phyloP scores from a whole-genome alignment of 2,329 filamentous ascomycete genomes.

The Fusarium phyllophilum region DNA sequence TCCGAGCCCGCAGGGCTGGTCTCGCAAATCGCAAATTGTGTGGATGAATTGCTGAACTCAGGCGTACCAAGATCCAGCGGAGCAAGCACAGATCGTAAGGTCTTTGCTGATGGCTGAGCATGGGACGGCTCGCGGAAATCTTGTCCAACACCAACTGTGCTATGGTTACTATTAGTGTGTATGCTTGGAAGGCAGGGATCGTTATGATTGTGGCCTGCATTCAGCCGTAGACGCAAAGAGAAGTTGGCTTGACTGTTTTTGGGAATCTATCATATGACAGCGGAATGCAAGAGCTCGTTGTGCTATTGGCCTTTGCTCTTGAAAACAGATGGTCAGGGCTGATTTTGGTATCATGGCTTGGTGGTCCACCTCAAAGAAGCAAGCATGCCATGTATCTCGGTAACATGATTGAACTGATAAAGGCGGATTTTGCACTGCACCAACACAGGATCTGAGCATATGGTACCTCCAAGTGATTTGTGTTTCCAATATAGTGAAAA shows the following conservation, averaged over 20 bases:
- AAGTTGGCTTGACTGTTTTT: not conserved
- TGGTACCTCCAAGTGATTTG: not conserved
- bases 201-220: not conserved
- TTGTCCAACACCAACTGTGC: not conserved
- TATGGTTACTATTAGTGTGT: not conserved
- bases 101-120: not conserved
- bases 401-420: not conserved
- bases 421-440: not conserved
- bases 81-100: not conserved
- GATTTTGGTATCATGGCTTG: not conserved
- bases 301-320: not conserved
- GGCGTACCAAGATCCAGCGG: slow-evolving; percentile 6
- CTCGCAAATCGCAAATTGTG: slow-evolving; percentile 9
- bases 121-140: not conserved
- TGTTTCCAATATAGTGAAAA: not conserved
- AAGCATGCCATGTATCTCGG: not conserved
- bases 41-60: slow-evolving; percentile 4
- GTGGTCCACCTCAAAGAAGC: not conserved
- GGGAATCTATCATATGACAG: not conserved
- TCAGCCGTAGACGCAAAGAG: not conserved
- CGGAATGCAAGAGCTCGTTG: not conserved
- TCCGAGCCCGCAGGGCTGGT: slow-evolving; percentile 18
- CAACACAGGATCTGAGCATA: not conserved
- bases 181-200: not conserved
- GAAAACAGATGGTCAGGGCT: not conserved